Base-by-base conservation (phyloP, 352 stramenopile species). In the Pythium rishiriense region DNA sequence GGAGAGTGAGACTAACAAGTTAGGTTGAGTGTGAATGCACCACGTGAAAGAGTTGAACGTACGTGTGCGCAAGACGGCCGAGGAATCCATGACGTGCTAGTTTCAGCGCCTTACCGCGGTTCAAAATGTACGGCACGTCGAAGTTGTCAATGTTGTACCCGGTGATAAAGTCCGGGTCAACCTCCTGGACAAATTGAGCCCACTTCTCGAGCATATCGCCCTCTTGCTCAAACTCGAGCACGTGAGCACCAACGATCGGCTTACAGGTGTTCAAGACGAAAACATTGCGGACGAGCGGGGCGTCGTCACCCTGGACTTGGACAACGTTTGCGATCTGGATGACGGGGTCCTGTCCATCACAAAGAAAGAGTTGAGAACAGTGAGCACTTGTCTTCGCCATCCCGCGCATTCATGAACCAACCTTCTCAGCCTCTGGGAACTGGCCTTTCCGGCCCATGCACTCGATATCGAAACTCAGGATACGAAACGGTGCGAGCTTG, bases 121-220 rank as follows among this genome's bases (percentile, higher is more conserved):
- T 98, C 28, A 99, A 76, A 19, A 99, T 70, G 76, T 99, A 99
- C 17, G 97, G 97, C 39, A 99, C 94, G 73, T 99, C 98, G 73
- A 99, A 99, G 77, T 99, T 99, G 73, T 99, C 85, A 53, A 99
- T 98, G 73, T 99, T 99, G 83, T 99, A 99, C 21, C 98, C 98
- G 26, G 98, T 99, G 62, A 99, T 92, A 57, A 99, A 98, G 72
- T 99, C 98, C 21, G 97, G 96, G 70, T 99, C 98, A 64, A 88
- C 90, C 56, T 91, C 79, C 56, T 96, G 84, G 35, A 99, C 80
- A 72, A 99, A 99, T 5, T 75, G 70, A n/a, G 91, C 83, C 97
- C 97, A 99, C 48, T 98, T 97, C 60, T 99, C 84, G 14, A 99
- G 86, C 83, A 99, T 89, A 6, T 99, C 96, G 51, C 89, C 79